These are phyloP conservation scores for Rubia tinctorum DNA, from an alignment of 305 asterid genomes.

Conservation along the genomic window DNA sequence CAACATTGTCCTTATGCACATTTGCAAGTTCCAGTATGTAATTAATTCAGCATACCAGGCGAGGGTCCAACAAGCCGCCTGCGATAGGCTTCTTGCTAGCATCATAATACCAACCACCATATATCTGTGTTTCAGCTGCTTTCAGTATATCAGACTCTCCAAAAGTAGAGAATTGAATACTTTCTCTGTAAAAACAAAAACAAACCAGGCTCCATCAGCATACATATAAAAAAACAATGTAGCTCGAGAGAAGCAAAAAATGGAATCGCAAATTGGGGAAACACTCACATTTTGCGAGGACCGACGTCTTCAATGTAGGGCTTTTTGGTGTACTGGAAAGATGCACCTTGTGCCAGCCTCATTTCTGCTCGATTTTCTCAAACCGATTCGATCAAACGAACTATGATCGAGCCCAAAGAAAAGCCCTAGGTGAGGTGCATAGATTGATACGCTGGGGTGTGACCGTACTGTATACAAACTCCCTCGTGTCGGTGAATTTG, in stretches of 20 bases:
- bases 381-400: background rate
- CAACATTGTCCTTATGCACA: too few species aligned
- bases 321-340: constrained; percentile 55
- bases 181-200: constrained; percentile 45
- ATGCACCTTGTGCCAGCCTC: constrained; percentile 32
- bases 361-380: constrained; percentile 22
- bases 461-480: background rate
- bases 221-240: background rate
- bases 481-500: background rate
- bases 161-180: constrained; percentile 63
- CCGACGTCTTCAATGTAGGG: constrained; percentile 83
- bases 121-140: constrained; percentile 69
- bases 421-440: background rate
- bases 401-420: background rate
- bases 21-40: background rate
- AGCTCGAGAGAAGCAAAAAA: background rate
- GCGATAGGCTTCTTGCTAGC: constrained; percentile 35
- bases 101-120: constrained; percentile 57
- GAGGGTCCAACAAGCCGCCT: constrained; percentile 76
- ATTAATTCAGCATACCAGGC: constrained; percentile 47
- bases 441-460: background rate
- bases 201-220: background rate
- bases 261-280: background rate
- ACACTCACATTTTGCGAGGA: constrained; percentile 54
- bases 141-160: constrained; percentile 65